phyloP scores from a whole-genome alignment of 768 basidiomycete genomes.

The Tulasnella sp. region DNA sequence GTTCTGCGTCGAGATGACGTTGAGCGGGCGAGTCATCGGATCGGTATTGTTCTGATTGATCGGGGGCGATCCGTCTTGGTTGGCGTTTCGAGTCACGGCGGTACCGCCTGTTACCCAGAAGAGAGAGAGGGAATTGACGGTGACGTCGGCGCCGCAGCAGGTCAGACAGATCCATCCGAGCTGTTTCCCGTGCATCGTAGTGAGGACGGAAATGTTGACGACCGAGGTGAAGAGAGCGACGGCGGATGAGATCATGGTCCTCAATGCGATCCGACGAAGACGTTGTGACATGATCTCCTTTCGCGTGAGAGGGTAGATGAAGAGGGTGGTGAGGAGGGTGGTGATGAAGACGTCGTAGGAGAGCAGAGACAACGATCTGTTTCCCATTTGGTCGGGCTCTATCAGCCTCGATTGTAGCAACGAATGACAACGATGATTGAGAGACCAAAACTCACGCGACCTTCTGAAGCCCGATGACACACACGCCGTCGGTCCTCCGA shows the following conservation, averaged over 20 bases:
- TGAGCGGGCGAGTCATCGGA: too few relatives aligned
- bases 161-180: slow-evolving; percentile 40
- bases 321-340: slow-evolving; percentile 26
- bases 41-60: too few relatives aligned
- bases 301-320: slow-evolving; percentile 38
- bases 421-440: background rate
- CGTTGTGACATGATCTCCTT: slow-evolving; percentile 27
- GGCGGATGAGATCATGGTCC: slow-evolving; percentile 38
- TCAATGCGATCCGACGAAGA: slow-evolving; percentile 31
- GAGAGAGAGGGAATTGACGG: slow-evolving; percentile 37
- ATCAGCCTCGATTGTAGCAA: background rate
- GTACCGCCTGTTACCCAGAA: slow-evolving; percentile 35
- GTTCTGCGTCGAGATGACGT: too few relatives aligned
- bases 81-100: too few relatives aligned
- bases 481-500: slow-evolving; percentile 27
- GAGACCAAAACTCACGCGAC: slow-evolving; percentile 24
- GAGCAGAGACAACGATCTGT: slow-evolving; percentile 33
- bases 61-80: too few relatives aligned
- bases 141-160: slow-evolving; percentile 33
- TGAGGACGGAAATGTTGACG: slow-evolving; percentile 38
- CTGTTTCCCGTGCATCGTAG: slow-evolving; percentile 35
- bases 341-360: slow-evolving; percentile 38
- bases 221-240: slow-evolving; percentile 40
- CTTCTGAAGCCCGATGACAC: slow-evolving; percentile 38
- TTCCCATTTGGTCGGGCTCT: too few relatives aligned